Evolutionary conservation across 2,329 filamentous ascomycete species (phyloP), one percentile per base, ranked within the genome.

Genomic region (Thermoascus crustaceus): DNA sequence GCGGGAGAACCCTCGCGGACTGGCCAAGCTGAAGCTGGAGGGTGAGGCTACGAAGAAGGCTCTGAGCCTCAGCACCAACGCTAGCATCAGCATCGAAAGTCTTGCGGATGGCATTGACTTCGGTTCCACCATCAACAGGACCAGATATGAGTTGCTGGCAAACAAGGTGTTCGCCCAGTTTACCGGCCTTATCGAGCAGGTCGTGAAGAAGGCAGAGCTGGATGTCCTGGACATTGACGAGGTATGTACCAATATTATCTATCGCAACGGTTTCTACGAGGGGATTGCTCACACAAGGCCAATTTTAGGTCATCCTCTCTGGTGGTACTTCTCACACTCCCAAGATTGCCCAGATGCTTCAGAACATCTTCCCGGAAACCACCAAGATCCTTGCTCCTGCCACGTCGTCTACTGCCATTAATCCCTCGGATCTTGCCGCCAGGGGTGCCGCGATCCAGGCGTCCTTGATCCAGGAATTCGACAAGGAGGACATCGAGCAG

Each of bases 381-480:
- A 94, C 88, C 42, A 67, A 67, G 30, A 76, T 98, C 52, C 74
- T 89, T 45, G 85, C 91, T 1, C 91, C 89, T 29, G 80, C 87
- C 38, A 94, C 88, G 36, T 77, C 71, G 47, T 53, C 81, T 24
- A 72, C 71, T 17, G 83, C 89, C 44, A 79, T 96, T 67, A 96
- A 96, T 75, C 91, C 91, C 45, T 91, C 86, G 3, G 89, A 96
- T 68, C 75, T 95, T 37, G 72, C 82, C 52, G 83, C 85, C 44
- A 80, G 91, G 45, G 91, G 91, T 56, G 91, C 91, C 42, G 89
- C 91, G 20, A 86, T 98, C 52, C 91, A 98, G 68, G 91, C 91
- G 23, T 93, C 82, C 41, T 71, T 98, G 45, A 86, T 98, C 61
- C 80, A 88, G 63, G 89, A 94, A 63, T 98, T 94, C 64, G 91